Evolutionary conservation across 2,329 filamentous ascomycete genomes (phyloP).

Genomic region (Cladorrhinum sp.): DNA sequence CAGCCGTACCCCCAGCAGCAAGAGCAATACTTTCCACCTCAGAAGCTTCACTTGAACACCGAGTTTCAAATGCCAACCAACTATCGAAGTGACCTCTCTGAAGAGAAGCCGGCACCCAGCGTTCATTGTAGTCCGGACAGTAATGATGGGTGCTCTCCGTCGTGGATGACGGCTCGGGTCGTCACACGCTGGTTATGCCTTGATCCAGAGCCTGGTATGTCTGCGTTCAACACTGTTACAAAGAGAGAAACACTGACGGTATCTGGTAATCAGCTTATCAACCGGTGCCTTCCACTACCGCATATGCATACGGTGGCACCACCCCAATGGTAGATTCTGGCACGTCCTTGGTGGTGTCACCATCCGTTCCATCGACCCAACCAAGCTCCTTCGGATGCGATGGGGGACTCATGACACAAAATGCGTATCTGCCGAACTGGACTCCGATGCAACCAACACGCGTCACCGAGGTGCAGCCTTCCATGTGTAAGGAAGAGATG

Average conservation of each 20-base stretch:
- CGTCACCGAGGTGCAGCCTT: constrained; percentile 25
- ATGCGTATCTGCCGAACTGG: constrained; percentile 35
- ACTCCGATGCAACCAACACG: constrained; percentile 37
- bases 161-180: neutral
- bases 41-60: neutral
- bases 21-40: neutral
- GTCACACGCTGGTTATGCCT: neutral
- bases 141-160: neutral
- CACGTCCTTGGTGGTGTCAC: constrained; percentile 13
- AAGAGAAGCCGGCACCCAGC: neutral
- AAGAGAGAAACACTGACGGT: neutral
- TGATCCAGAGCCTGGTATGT: neutral
- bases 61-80: constrained; percentile 1
- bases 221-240: neutral
- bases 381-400: constrained; percentile 32
- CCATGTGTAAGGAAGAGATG: constrained; percentile 38
- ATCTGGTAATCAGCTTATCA: neutral
- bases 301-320: neutral
- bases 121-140: neutral
- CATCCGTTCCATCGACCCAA: constrained; percentile 29
- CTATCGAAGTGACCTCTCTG: neutral
- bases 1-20: neutral
- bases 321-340: neutral
- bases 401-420: constrained; percentile 28
- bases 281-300: neutral